Evolutionary conservation across 83 land plant genomes (phyloP), one percentile per base, ranked within the genome.

Genomic region (Thuja plicata): DNA sequence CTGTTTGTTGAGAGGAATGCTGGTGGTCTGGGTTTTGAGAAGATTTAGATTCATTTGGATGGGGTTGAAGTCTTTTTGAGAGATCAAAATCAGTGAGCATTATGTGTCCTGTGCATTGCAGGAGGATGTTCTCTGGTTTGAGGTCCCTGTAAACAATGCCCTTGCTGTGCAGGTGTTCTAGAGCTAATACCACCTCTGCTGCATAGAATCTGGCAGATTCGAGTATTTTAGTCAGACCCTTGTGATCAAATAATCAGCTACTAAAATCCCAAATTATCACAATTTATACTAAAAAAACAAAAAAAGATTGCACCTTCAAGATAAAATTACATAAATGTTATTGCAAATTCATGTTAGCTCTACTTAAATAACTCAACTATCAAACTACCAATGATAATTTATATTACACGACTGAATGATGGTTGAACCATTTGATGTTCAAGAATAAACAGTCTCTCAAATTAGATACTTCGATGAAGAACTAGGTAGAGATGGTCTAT

Each of bases 181-280:
- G n/a, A n/a, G n/a, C n/a, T n/a, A 79, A 40, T 12, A 79, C 83
- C 12, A 79, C 83, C 40, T 79, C 83, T 17, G 83, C 83, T 40
- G 83, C 83, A 40, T 79, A 79, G 3, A 79, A 79, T 2, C 83
- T 66, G 73, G 8, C 27, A 66, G 5, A 7, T 66, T 19, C 4
- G 32, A 7, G 6, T 17, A n/a, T 32, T 24, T 3, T 5, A 27
- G 1, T 19, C 73, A 66, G 24, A 66, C 4, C 73, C 8, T 6
- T 66, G 27, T 66, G 27, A 66, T 32, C 24, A 66, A 2, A 27
- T 46, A 46, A 7, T 46, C 48, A 46, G 30, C 24, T 24, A 66
- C 17, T 21, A 21, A 1, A 27, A 24, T 66, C 6, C 3, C 24
- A 6, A 21, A 66, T 66, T 0, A 60, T 19, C 17, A 60, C 70